Evolutionary conservation across 768 basidiomycete species (phyloP).

Genomic region (Asterophora lycoperdoides): DNA sequence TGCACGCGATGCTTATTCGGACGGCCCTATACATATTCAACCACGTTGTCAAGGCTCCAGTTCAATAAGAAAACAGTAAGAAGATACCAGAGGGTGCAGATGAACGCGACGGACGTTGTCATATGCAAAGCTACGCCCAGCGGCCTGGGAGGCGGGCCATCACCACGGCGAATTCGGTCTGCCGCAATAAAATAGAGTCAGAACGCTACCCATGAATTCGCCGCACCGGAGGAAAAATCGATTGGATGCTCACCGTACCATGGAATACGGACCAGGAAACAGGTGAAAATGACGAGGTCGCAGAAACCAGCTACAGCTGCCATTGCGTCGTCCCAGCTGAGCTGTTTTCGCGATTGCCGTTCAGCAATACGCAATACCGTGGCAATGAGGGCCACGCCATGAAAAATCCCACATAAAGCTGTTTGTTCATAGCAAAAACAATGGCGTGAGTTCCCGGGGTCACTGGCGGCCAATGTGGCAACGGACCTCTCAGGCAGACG

Average conservation of each 20-base stretch:
- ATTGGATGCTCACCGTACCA: slow-evolving; percentile 3
- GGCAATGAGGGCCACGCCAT: slow-evolving; percentile 5
- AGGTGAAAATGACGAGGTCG: slow-evolving; percentile 10
- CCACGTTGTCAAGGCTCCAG: neutral
- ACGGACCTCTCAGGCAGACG: neutral
- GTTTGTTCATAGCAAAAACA: neutral
- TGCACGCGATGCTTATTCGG: slow-evolving; percentile 19
- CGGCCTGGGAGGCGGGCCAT: neutral
- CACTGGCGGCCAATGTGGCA: neutral
- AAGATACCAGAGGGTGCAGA: slow-evolving; percentile 16
- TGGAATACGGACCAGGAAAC: slow-evolving; percentile 4
- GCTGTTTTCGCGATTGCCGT: slow-evolving; percentile 8
- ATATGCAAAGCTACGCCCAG: neutral
- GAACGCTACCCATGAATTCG: neutral
- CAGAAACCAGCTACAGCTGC: slow-evolving; percentile 9
- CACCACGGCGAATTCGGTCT: slow-evolving; percentile 1
- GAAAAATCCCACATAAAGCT: slow-evolving; percentile 4
- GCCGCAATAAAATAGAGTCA: neutral
- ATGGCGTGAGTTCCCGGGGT: neutral
- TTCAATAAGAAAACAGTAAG: neutral
- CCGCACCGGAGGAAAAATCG: neutral
- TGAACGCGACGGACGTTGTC: slow-evolving; percentile 10
- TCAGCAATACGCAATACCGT: slow-evolving; percentile 9
- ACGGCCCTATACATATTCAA: slow-evolving; percentile 15
- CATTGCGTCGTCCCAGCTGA: slow-evolving; percentile 15